Conservation (phyloP, 1,139 yeast species). For the Sugiyamaella grinbergsii region DNA sequence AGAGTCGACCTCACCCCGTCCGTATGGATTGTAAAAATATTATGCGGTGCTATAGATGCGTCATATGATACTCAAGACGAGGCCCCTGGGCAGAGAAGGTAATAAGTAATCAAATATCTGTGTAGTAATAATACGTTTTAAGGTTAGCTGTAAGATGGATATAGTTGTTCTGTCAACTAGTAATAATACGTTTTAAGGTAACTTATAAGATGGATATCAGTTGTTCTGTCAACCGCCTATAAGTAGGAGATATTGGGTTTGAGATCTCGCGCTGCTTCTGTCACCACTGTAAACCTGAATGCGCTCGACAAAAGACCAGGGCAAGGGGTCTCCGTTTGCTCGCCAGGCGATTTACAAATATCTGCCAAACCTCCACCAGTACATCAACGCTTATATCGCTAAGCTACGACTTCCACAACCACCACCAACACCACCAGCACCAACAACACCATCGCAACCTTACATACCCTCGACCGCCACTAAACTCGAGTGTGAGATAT, state of each 20-base stretch:
- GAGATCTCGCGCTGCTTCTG: background rate
- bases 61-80: conserved; percentile 41
- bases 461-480: too few species aligned
- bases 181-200: too few species aligned
- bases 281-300: too few species aligned
- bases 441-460: too few species aligned
- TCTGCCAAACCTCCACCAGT: background rate
- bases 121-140: too few species aligned
- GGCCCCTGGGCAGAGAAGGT: conserved; percentile 17
- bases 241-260: background rate
- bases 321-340: background rate
- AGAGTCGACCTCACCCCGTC: conserved; percentile 40
- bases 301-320: background rate
- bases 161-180: too few species aligned
- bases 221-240: too few species aligned
- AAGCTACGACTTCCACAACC: too few species aligned
- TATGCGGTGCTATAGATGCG: conserved; percentile 40
- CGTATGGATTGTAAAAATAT: conserved; percentile 40
- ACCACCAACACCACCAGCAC: too few species aligned
- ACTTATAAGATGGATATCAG: too few species aligned
- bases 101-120: conserved; percentile 1
- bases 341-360: background rate
- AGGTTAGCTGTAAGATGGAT: too few species aligned
- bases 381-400: background rate
- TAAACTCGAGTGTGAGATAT: too few species aligned